A percentile compares a stretch with the other conserved stretches of the same genome.
These are phyloP conservation scores for Paramyrothecium roridum DNA, from an alignment of 2,329 filamentous ascomycete species.

Conservation along the genomic window DNA sequence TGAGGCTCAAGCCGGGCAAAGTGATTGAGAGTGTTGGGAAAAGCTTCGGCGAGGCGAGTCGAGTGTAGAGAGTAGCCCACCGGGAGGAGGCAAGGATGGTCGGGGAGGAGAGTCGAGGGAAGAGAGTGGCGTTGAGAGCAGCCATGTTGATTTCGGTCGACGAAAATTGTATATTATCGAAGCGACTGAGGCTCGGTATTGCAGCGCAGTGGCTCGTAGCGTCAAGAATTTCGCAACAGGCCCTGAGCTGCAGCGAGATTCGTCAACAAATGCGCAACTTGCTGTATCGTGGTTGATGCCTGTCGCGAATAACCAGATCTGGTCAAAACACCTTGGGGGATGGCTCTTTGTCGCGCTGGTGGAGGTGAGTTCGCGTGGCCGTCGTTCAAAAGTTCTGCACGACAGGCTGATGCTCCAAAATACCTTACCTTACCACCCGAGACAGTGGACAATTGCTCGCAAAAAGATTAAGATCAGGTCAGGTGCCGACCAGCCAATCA, in stretches of 20 bases:
- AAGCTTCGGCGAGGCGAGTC: conserved; percentile 43
- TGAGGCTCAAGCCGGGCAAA: conserved; percentile 57
- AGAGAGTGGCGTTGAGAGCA: conserved; percentile 40
- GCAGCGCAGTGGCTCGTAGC: no score
- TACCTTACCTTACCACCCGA: no score
- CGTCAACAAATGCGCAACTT: not conserved
- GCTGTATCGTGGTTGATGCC: no score
- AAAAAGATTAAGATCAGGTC: conserved; percentile 3
- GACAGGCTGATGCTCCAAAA: conserved; percentile 14
- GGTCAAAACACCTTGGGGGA: not conserved
- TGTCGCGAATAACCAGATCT: no score
- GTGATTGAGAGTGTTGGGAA: conserved; percentile 54
- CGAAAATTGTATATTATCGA: not conserved
- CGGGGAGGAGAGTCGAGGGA: conserved; percentile 50
- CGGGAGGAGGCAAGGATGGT: conserved; percentile 37
- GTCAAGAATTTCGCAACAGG: no score
- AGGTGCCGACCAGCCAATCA: conserved; percentile 25
- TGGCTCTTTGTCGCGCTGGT: not conserved
- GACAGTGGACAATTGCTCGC: not conserved
- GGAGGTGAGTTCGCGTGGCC: not conserved
- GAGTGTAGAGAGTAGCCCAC: conserved; percentile 40
- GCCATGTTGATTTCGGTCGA: conserved; percentile 39
- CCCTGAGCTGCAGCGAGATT: no score
- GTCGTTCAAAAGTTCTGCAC: conserved; percentile 26
- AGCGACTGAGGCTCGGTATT: no score